Base-by-base conservation (phyloP, 495 filamentous ascomycete genomes). In the Evernia prunastri region DNA sequence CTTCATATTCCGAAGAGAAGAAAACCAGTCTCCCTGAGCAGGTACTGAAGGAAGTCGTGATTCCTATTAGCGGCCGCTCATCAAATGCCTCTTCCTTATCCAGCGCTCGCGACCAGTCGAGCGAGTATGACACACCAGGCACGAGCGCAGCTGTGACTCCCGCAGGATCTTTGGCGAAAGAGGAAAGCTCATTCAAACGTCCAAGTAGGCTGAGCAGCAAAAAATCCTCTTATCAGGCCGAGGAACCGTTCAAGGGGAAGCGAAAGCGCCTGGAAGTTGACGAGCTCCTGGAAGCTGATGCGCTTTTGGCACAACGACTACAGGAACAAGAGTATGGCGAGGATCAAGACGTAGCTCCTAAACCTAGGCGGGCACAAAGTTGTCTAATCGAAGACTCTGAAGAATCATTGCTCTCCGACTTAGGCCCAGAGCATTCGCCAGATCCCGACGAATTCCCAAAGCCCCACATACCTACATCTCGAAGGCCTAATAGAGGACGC, bases 91-190 rank as follows among this genome's bases (percentile, higher is more conserved):
- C 71, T 31, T 66, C 71, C 1, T 6, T 71, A 60, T 64, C 63
- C 13, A 69, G 56, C 78, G 73, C 59, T 35, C 47, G 68, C 54
- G 77, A 81, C 45, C 81, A 81, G 1, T 84, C 79, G 10, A 85
- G 80, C 58, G 86, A 84, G 35, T 86, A 83, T 68, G 85, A 85
- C 49, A 96, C 91, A 7, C 90, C 90, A 12, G 86, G 84, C 27
- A 96, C 91, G 17, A 94, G 89, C 71, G 80, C 84, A 64, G 76
- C 79, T 35, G 81, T 79, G 7, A 89, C 88, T 12, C 85, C 88
- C 51, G 75, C 66, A 11, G 78, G 76, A 61, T 72, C 75, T 5
- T 69, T 76, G 33, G 63, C 49, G 17, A 74, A 73, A 56, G 51
- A 70, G 60, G 23, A 31, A 62, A 33, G 59, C 42, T 53, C 60